Evolutionary conservation across 495 filamentous ascomycete species (phyloP), one percentile per base, ranked within the genome.

Genomic region (Aspergillus homomorphus): DNA sequence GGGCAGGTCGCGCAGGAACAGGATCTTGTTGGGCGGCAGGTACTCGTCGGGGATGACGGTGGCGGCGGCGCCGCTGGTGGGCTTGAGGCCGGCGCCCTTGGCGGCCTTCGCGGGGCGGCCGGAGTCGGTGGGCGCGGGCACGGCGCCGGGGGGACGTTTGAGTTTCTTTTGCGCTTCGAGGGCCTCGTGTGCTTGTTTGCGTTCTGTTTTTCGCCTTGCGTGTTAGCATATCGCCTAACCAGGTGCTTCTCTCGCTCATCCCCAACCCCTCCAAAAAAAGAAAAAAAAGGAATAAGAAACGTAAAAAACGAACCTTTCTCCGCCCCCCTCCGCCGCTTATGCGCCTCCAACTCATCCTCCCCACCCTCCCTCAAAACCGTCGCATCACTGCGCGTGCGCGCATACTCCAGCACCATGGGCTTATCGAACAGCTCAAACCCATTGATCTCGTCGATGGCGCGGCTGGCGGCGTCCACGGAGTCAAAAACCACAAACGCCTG

Each of bases 401-500:
- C 95, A 66, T 90, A 90, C 8, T 89, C 90, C 46, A 97, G 68
- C 21, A 86, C 78, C 91, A 99, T 96, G 2, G 90, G 87, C 76
- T 96, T 96, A 22, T 89, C 91, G 64, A 96, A 96, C 16, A 99
- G 77, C 59, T 95, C 90, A 74, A 99, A 98, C 16, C 91, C 92
- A 65, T 98, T 89, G 62, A 96, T 78, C 58, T 96, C 91, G 21
- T 94, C 87, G 59, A 96, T 89, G 16, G 94, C 94, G 45, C 84
- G 80, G 57, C 82, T 78, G 8, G 92, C 94, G 0, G 88, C 81
- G 45, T 92, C 86, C 23, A 84, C 76, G 52, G 78, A 84, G 62
- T 96, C 92, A 72, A 91, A 98, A 53, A 99, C 92, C 56, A 99
- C 77, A 71, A 99, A 99, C 6, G 94, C 94, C 75, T 99, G 94